Base-by-base conservation (phyloP, 164 flowering plant species). In the Houttuynia cordata region DNA sequence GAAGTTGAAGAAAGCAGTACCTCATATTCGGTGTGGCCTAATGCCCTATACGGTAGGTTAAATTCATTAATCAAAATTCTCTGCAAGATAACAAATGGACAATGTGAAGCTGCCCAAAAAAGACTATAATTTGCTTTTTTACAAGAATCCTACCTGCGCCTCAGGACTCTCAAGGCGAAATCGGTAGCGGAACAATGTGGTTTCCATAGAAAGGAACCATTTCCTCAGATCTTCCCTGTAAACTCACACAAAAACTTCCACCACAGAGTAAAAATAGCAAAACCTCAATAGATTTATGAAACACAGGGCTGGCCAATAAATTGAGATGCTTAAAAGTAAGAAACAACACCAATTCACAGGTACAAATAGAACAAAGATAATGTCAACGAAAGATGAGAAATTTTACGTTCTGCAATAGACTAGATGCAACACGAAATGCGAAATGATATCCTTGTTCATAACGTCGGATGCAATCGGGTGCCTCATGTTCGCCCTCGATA, bases 161-260 rank as follows among this genome's bases (percentile, higher is more conserved):
- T 86, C 97, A 67, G 61, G 23, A 58, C 57, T 66, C 74, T 70
- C 65, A 51, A 7, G 57, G 40, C 69, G 75, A 67, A 90, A 93
- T 17, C 96, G 83, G 62, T 80, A 74, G 17, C 95, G 84, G 62
- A 88, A 93, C 21, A 93, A 80, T 10, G 82, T 61, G 19, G 94
- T 80, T 70, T 93, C 99, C 82, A 71, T 83, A 13, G 83, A 73
- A 65, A 93, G 92, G 78, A 90, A 90, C 95, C 97, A 88, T 70
- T 82, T 90, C 47, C 97, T 83, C 66, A 93, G 53, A 19, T 93
- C 97, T 73, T 93, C 99, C 67, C 96, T 90, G 49, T 39, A 4
- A 24, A 14, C 40, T 10, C 54, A 40, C 54, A 23, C 14, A 54
- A 54, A 24, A 1, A 10, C 41, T 37, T 10, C 18, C 59, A 57